A percentile compares a stretch with the other conserved stretches of the same genome.
Evolutionary conservation across 2,329 filamentous ascomycete species (phyloP).

Genomic region (Escovopsis sp.): DNA sequence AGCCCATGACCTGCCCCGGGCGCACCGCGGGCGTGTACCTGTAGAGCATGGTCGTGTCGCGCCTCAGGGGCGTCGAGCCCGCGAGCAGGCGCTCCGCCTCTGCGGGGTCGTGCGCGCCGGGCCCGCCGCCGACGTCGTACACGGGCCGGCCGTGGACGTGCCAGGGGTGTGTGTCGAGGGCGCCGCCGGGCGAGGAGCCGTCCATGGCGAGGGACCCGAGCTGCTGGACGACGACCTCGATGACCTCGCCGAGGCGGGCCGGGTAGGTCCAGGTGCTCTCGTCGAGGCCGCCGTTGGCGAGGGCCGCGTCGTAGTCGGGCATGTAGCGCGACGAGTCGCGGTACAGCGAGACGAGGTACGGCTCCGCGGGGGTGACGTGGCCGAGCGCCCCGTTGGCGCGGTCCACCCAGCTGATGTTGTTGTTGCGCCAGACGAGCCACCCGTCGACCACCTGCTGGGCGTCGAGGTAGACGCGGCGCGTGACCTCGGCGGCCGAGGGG

Average conservation of each 20-base stretch:
- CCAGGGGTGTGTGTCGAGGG: slow-evolving; percentile 7
- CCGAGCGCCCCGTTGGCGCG: not conserved
- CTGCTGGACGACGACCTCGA: slow-evolving; percentile 38
- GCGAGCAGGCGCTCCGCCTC: slow-evolving; percentile 1
- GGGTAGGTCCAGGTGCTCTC: slow-evolving; percentile 35
- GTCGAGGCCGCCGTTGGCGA: slow-evolving; percentile 39
- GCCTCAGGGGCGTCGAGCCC: slow-evolving; percentile 16
- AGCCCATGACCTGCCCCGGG: slow-evolving; percentile 30
- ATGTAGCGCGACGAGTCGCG: slow-evolving; percentile 2
- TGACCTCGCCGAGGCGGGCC: slow-evolving; percentile 38
- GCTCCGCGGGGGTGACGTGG: slow-evolving; percentile 2
- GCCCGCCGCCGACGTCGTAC: slow-evolving; percentile 7
- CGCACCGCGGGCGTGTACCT: slow-evolving; percentile 29
- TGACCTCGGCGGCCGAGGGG: slow-evolving; percentile 30
- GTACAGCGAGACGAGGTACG: slow-evolving; percentile 8
- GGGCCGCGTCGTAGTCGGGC: slow-evolving; percentile 36
- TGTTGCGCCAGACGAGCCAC: slow-evolving; percentile 6
- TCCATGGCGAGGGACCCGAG: slow-evolving; percentile 16
- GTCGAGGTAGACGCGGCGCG: slow-evolving; percentile 30
- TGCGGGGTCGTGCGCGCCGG: slow-evolving; percentile 4
- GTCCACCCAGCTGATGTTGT: slow-evolving; percentile 7
- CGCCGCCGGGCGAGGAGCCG: slow-evolving; percentile 16
- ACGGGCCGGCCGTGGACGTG: slow-evolving; percentile 8
- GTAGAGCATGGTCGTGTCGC: slow-evolving; percentile 41
- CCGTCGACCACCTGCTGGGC: slow-evolving; percentile 3